Evolutionary conservation across 306 rosid genomes (phyloP), one percentile per base, ranked within the genome.

Genomic region (Mucuna pruriens): DNA sequence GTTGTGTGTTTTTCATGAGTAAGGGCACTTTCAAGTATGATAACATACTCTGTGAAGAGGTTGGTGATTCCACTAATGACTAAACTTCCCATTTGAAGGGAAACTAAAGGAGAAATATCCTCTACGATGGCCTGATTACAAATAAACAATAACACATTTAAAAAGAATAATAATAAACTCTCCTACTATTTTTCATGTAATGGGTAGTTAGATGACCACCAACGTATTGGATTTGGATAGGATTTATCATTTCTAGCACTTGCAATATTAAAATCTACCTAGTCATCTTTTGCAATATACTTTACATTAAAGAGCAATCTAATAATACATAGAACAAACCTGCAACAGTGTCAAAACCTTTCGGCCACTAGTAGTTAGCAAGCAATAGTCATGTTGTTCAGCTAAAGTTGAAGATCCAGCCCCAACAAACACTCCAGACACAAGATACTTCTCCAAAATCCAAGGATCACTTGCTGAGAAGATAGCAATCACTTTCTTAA

Each of bases 361-460:
- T 70, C 91, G 15, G 71, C 97, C 96, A 26, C 94, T 88, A 79
- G 85, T 45, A 73, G 97, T 91, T 76, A 93, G 91, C 46, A 90
- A 71, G 84, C 92, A 91, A 82, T 84, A 86, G 63, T 90, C 90
- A 19, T 83, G 77, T 75, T 87, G 87, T 72, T 87, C 86, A 52
- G 75, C 74, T 77, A 71, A 71, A 49, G 88, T 78, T 20, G 82
- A 70, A 46, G 82, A 80, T 68, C 74, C 88, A 71, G 38, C 83
- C 79, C 63, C 91, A 44, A 76, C 84, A 74, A 87, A 57, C 65
- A 91, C 82, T 83, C 87, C 90, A 54, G 94, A 83, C 39, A 85
- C 90, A 75, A 88, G 89, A 85, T 88, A 91, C 74, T 88, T 91
- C 64, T 89, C 88, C 29, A 93, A 71, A 83, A 81, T 81, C 97